A percentile compares a stretch with the other conserved stretches of the same genome.
Evolutionary conservation across 208 protist genomes (phyloP).

Genomic region (Trichomonas tenax): DNA sequence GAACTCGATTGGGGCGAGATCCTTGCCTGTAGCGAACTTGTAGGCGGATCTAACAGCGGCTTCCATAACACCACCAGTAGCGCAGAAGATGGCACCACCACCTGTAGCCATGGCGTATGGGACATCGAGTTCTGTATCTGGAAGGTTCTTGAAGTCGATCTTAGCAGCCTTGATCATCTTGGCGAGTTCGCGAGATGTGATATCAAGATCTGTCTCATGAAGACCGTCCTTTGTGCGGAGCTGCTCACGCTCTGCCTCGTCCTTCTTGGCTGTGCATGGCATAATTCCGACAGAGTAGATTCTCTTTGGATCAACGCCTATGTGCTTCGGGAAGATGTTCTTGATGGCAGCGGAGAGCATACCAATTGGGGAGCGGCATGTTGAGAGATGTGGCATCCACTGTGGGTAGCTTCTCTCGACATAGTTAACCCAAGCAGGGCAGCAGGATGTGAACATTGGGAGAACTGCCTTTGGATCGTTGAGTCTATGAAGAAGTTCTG

Average conservation of each 20-base stretch:
- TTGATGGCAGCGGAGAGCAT: background rate
- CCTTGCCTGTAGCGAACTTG: background rate
- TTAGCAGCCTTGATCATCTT: slow-evolving; percentile 16
- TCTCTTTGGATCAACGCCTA: background rate
- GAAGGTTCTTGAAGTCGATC: background rate
- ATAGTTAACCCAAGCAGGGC: slow-evolving; percentile 41
- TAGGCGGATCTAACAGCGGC: slow-evolving; percentile 32
- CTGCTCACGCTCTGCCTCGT: background rate
- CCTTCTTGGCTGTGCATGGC: slow-evolving; percentile 41
- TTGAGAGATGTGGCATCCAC: background rate
- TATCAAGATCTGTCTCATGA: slow-evolving; percentile 26
- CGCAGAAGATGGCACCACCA: slow-evolving; percentile 34
- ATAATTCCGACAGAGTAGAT: slow-evolving; percentile 25
- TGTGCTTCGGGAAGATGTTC: background rate
- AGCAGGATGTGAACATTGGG: slow-evolving; percentile 39
- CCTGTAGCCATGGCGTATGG: slow-evolving; percentile 32
- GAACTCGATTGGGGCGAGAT: background rate
- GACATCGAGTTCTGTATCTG: slow-evolving; percentile 26
- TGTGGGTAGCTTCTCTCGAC: background rate
- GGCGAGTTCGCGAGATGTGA: background rate
- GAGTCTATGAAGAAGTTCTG: slow-evolving; percentile 30
- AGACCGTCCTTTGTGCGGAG: background rate
- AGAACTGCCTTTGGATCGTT: slow-evolving; percentile 26
- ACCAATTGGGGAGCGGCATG: background rate
- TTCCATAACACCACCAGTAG: slow-evolving; percentile 46